Percentiles rank a stretch among this genome's conserved stretches.
These are phyloP conservation scores for Botrytis byssoidea DNA, from an alignment of 2,329 filamentous ascomycete genomes.

Conservation along the genomic window DNA sequence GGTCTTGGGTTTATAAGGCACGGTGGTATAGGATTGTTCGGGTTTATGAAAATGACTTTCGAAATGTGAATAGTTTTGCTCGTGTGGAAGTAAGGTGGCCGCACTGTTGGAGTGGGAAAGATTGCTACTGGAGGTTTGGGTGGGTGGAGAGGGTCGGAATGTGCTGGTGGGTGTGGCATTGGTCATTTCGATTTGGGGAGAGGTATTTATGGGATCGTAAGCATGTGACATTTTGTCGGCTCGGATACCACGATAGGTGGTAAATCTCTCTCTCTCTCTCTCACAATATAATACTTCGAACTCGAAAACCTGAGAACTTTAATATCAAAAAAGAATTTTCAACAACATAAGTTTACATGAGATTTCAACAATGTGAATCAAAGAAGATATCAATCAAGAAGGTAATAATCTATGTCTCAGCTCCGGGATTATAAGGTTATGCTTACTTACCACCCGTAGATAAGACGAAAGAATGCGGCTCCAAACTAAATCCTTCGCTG, in stretches of 20 bases:
- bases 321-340: background rate
- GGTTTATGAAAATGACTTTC: slow-evolving; percentile 3
- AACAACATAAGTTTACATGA: background rate
- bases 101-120: background rate
- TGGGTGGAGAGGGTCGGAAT: background rate
- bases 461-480: background rate
- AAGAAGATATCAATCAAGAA: background rate
- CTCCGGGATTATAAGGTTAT: background rate
- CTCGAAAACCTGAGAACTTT: background rate
- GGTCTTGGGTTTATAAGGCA: slow-evolving; percentile 16
- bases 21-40: background rate
- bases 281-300: background rate
- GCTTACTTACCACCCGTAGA: background rate
- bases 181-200: background rate
- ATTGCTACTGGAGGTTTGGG: background rate
- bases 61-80: background rate
- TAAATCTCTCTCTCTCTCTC: background rate
- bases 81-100: background rate
- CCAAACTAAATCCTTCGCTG: background rate
- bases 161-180: background rate
- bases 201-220: background rate
- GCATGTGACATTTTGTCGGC: background rate
- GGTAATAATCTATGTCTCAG: background rate
- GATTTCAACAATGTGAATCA: background rate
- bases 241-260: background rate